These are phyloP conservation scores for Stagonosporopsis cucurbitacearum DNA, from an alignment of 2,329 filamentous ascomycete species.

Conservation along the genomic window DNA sequence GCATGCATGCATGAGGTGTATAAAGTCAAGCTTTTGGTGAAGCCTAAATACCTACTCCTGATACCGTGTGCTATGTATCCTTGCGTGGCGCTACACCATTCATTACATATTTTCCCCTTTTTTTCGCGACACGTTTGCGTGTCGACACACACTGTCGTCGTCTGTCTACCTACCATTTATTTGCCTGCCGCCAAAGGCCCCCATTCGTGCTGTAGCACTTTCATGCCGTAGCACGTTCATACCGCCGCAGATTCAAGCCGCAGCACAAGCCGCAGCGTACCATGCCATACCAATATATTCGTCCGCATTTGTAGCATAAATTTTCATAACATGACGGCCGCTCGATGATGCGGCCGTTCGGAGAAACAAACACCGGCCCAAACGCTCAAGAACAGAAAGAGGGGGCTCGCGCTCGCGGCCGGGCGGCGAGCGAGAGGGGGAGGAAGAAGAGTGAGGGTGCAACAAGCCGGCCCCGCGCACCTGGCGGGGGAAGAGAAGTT, in stretches of 20 bases:
- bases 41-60: no score
- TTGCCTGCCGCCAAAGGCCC: conserved; percentile 17
- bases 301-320: neutral
- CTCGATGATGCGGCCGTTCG: neutral
- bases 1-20: no score
- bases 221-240: no score
- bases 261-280: no score
- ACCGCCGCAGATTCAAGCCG: no score
- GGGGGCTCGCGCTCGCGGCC: neutral
- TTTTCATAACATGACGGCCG: conserved; percentile 9
- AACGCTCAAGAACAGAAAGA: conserved; percentile 11
- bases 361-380: neutral
- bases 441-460: neutral
- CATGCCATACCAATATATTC: neutral
- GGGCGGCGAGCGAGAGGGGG: neutral
- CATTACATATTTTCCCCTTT: neutral
- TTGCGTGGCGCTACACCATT: no score
- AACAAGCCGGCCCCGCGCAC: conserved; percentile 11
- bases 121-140: neutral
- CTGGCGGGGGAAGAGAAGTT: neutral
- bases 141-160: no score
- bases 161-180: neutral
- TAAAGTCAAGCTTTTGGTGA: no score
- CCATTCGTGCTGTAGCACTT: neutral
- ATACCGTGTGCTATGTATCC: no score